Base-by-base conservation (phyloP, 192 early-diverging fungal genomes). In the Gonapodya prolifera region DNA sequence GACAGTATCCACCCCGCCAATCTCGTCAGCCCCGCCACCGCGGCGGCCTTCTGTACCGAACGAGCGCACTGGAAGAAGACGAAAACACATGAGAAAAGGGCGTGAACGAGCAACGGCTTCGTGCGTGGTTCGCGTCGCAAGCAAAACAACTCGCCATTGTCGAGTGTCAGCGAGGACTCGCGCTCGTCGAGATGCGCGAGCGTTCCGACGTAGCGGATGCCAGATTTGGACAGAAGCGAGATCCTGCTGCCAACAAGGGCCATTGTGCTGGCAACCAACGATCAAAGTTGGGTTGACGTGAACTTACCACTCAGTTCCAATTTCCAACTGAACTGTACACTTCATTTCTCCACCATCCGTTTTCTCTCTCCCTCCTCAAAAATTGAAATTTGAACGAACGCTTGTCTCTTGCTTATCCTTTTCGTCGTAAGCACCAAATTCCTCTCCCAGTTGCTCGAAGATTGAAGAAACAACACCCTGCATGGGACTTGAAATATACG, bases 21-120 rank as follows among this genome's bases (percentile, higher is more conserved):
- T 94, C 81, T 97, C 96, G 76, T 97, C 91, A 70, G 82, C 77
- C 77, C 93, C 89, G 32, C 82, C 84, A 16, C 86, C 85, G 70
- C 86, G 84, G 33, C 97, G 91, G 78, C 96, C 96, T 83, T 99
- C 97, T 0, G 97, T 99, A 77, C 97, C 97, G 83, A 91, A 93
- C n/a, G 94, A 96, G 69, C 91, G 91, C 73, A 95, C 94, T 94
- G 76, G 36, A 34, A 61, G 8, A 61, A 61, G 8, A 16, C 23
- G 8, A 61, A 61, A 16, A 16, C 23, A 8, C 45, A 61, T 16
- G 8, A 23, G 45, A 61, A 61, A 61, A 61, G 8, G 8, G 23
- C 23, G 45, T 61, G 45, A 23, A 23, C 23, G 28, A 30, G 71
- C 29, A 13, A 2, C 13, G 31, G 29, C 16, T 8, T 13, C 18